A percentile compares a stretch with the other conserved stretches of the same genome.
These are phyloP conservation scores for Cercospora canescens DNA, from an alignment of 2,329 filamentous ascomycete species.

Conservation along the genomic window DNA sequence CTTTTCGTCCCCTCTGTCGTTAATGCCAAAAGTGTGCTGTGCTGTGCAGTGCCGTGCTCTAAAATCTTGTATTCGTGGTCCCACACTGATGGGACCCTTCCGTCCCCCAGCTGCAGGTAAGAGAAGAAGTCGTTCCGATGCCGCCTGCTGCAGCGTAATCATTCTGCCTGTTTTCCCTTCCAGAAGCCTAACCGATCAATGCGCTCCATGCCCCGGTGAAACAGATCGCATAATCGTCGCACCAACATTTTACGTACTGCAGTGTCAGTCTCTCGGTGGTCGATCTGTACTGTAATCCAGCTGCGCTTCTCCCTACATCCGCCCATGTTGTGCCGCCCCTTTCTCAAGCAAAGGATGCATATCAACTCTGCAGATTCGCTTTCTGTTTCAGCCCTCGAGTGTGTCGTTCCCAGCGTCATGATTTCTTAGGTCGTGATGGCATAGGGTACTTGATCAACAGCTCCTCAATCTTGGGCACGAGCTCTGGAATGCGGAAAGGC, in stretches of 20 bases:
- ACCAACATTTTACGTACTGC: not conserved
- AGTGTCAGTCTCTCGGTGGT: not conserved
- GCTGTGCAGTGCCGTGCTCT: slow-evolving; percentile 10
- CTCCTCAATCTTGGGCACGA: slow-evolving; percentile 54
- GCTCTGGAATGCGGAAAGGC: slow-evolving; percentile 52
- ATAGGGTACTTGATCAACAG: slow-evolving; percentile 39
- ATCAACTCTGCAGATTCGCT: not conserved
- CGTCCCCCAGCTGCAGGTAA: not conserved
- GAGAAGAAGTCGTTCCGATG: not conserved
- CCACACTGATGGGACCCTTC: too few relatives aligned
- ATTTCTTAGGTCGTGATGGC: slow-evolving; percentile 9
- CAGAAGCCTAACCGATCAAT: not conserved
- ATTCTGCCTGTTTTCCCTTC: not conserved
- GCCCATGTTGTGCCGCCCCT: too few relatives aligned
- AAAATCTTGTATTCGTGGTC: slow-evolving; percentile 7
- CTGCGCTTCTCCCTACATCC: not conserved
- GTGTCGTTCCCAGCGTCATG: not conserved
- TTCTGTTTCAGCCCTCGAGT: not conserved
- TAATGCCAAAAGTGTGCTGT: not conserved
- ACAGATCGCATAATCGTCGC: not conserved
- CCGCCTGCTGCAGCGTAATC: not conserved
- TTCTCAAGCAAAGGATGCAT: too few relatives aligned
- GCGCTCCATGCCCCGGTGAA: not conserved
- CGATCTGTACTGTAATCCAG: not conserved
- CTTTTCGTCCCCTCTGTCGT: slow-evolving; percentile 2